Evolutionary conservation across 768 basidiomycete genomes (phyloP).

Genomic region (Lanmaoa pseudosensibilis): DNA sequence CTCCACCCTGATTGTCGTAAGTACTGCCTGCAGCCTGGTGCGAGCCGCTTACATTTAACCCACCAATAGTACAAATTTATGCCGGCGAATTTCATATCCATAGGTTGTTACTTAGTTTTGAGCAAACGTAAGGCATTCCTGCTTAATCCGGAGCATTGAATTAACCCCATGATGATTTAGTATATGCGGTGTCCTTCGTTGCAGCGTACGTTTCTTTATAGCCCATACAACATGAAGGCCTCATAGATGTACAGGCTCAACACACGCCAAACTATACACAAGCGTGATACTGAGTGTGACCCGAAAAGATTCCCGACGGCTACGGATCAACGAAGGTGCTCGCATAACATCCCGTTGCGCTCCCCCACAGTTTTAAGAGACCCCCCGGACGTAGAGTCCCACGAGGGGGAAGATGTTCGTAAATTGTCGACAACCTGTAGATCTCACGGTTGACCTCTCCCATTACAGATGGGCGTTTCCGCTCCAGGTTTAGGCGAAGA

Average conservation of each 20-base stretch:
- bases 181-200: conserved; percentile 66
- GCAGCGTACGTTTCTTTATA: conserved; percentile 50
- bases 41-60: neutral
- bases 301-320: conserved; percentile 26
- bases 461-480: neutral
- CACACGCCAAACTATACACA: conserved; percentile 54
- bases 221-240: neutral
- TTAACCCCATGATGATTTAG: conserved; percentile 29
- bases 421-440: neutral
- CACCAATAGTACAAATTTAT: conserved; percentile 53
- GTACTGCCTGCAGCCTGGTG: conserved; percentile 16
- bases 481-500: neutral
- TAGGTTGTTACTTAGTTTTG: conserved; percentile 60
- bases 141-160: neutral
- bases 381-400: neutral
- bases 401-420: conserved; percentile 10
- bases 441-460: neutral
- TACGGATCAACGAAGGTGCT: neutral
- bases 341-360: conserved; percentile 8
- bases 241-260: conserved; percentile 48
- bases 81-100: conserved; percentile 57
- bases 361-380: neutral
- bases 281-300: conserved; percentile 53
- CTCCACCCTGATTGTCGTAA: conserved; percentile 55
- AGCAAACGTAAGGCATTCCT: conserved; percentile 53